Evolutionary conservation across 768 basidiomycete genomes (phyloP), one percentile per base, ranked within the genome.

Genomic region (Termitomyces sp.): DNA sequence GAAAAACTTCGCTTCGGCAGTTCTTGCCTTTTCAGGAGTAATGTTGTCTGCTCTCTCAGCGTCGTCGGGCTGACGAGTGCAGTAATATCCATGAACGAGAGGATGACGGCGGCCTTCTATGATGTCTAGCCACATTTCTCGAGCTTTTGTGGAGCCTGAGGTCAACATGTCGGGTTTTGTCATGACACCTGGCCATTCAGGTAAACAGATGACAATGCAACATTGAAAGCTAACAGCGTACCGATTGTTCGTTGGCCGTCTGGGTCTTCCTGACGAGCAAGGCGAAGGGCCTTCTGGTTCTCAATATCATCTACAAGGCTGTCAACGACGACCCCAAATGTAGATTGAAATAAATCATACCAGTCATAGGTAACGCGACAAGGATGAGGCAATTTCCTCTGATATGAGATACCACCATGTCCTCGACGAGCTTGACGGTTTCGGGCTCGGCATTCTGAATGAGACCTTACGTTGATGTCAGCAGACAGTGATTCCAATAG

Each of bases 91-190:
- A 57, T 78, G 76, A 38, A 57, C 65, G 51, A 84, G 67, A 35
- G 64, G 63, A 62, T 84, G 74, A 33, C 73, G 69, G 16, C 73
- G 69, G 33, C 76, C 78, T 65, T 79, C 77, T 2, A 81, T 68
- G 8, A 80, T 70, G 49, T 79, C 77, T 7, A 82, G 67, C 80
- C 81, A 84, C 28, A 70, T 44, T 22, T 72, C 60, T 13, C 73
- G 72, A 51, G 75, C 60, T 61, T 78, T 71, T 4, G 69, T 73
- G 24, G 77, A 64, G 7, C 78, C 76, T 2, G 61, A n/a, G 0
- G 74, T 69, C 6, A 86, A 67, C 50, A 78, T 78, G 65, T 85
- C 84, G 0, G 81, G 79, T 69, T 86, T 85, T 3, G 84, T 85
- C 39, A 86, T 70, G 5, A 87, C 84, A 55, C 82, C 83, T 84